A percentile compares a stretch with the other conserved stretches of the same genome.
Evolutionary conservation across 345 rosid species (phyloP).

Genomic region (Linum usitatissimum): DNA sequence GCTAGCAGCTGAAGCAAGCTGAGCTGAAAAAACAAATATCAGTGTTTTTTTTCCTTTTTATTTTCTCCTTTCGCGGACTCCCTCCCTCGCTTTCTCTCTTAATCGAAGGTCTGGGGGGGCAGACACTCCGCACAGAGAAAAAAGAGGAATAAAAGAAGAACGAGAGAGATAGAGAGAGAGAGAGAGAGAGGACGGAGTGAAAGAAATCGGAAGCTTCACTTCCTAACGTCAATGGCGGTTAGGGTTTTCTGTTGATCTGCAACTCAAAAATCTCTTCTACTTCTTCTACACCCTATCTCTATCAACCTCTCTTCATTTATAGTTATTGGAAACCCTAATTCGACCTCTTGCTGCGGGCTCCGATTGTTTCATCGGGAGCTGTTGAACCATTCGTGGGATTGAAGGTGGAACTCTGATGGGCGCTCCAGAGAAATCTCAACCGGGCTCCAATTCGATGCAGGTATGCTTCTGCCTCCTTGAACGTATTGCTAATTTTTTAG

Average conservation of each 20-base stretch:
- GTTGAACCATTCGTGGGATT: conserved; percentile 9
- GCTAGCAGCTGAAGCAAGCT: too few relatives aligned
- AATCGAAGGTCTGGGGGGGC: conserved; percentile 22
- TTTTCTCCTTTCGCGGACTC: neutral
- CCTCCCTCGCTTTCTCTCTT: conserved; percentile 4
- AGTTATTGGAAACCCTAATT: conserved; percentile 44
- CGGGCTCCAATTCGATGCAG: conserved; percentile 80
- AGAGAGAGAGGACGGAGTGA: conserved; percentile 1
- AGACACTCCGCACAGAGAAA: conserved; percentile 17
- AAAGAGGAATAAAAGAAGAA: conserved; percentile 10
- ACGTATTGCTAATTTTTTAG: conserved; percentile 11
- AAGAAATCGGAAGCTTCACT: conserved; percentile 20
- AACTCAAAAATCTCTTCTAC: conserved; percentile 18
- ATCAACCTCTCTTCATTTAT: conserved; percentile 13
- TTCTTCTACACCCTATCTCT: conserved; percentile 3
- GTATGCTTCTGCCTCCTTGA: conserved; percentile 28
- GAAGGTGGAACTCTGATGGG: conserved; percentile 52
- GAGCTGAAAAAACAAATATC: neutral
- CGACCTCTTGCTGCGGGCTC: conserved; percentile 8
- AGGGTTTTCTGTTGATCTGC: conserved; percentile 42
- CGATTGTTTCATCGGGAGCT: conserved; percentile 13
- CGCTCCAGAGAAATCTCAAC: conserved; percentile 67
- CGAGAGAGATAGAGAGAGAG: neutral
- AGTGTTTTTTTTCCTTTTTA: neutral
- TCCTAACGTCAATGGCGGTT: conserved; percentile 42